A percentile compares a stretch with the other conserved stretches of the same genome.
Evolutionary conservation across 495 filamentous ascomycete species (phyloP).

Genomic region (Penicillium canariense): DNA sequence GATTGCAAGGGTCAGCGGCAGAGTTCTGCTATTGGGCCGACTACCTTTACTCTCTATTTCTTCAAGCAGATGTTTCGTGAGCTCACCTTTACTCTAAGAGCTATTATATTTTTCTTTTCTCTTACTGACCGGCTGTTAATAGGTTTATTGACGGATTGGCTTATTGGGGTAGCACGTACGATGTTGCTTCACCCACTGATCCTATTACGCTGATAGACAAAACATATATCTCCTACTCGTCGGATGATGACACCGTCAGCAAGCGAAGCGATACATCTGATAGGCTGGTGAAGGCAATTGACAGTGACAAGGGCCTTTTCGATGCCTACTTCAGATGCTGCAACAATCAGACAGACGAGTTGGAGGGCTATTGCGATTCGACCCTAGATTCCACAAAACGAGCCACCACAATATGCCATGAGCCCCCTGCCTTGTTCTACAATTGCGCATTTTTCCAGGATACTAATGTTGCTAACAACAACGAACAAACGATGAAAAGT

Average conservation of each 20-base stretch:
- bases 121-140: background rate
- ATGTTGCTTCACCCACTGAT: conserved; percentile 4
- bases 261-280: background rate
- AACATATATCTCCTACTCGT: background rate
- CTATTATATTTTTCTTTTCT: background rate
- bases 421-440: background rate
- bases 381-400: background rate
- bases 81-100: no score
- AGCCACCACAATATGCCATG: background rate
- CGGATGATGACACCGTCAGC: background rate
- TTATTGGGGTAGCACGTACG: conserved; percentile 2
- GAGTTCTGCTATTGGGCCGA: conserved; percentile 12
- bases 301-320: no score
- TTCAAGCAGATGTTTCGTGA: conserved; percentile 2
- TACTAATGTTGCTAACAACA: background rate
- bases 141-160: background rate
- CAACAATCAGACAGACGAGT: no score
- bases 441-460: background rate
- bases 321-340: no score
- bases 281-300: no score
- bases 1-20: background rate
- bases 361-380: no score
- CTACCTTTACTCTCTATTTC: conserved; percentile 2
- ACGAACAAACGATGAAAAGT: background rate
- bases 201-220: background rate